Percentiles rank a stretch among this genome's conserved stretches.
Conservation (phyloP, 140 eudicot genomes). For the Erigeron philadelphicus region DNA sequence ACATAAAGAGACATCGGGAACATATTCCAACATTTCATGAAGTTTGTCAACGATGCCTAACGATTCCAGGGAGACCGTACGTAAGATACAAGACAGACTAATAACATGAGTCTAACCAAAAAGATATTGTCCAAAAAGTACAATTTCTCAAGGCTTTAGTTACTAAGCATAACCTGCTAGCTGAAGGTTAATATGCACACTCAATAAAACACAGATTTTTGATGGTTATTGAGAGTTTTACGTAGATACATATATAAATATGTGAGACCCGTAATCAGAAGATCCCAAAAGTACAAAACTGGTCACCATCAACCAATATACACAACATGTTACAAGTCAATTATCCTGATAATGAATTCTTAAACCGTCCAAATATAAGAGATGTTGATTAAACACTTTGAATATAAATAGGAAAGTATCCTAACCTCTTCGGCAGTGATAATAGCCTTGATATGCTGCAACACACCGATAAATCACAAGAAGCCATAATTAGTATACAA, state of each 20-base stretch:
- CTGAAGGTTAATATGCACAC: conserved; percentile 1
- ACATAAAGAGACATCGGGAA: not conserved
- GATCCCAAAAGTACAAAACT: not conserved
- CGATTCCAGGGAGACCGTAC: too few species aligned
- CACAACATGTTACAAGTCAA: not conserved
- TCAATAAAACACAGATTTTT: not conserved
- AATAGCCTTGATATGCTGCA: conserved; percentile 96
- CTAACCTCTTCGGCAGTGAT: conserved; percentile 92
- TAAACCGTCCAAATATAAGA: conserved; percentile 15
- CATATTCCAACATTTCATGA: not conserved
- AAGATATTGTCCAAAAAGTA: not conserved
- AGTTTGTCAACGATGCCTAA: too few species aligned
- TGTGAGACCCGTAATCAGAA: not conserved
- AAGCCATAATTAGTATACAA: conserved; percentile 19
- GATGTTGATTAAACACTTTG: not conserved
- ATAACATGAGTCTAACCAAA: not conserved
- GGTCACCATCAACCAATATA: conserved; percentile 3
- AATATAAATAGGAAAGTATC: not conserved
- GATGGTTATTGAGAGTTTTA: not conserved
- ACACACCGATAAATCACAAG: conserved; percentile 5
- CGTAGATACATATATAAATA: not conserved
- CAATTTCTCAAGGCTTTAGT: not conserved
- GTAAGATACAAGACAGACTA: not conserved
- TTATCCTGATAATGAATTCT: conserved; percentile 7
- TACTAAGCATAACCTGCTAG: not conserved